A percentile compares a stretch with the other conserved stretches of the same genome.
Conservation (phyloP, 202 grass and related monocot genomes). For the Cymbopogon flexuosus region DNA sequence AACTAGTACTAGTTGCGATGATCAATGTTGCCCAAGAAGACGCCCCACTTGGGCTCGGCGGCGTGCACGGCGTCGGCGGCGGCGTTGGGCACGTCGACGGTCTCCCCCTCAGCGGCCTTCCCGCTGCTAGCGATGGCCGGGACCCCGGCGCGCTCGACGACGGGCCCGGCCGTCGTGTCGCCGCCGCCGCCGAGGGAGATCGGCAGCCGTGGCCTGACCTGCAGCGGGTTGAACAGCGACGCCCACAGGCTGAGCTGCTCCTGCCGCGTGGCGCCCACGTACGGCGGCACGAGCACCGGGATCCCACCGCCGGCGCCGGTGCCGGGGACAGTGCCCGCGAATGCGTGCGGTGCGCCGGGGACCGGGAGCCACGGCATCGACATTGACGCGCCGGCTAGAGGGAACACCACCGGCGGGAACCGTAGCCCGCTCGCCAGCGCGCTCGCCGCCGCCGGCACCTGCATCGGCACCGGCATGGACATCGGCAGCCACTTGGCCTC, state of each 20-base stretch:
- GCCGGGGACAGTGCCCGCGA: not conserved
- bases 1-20: slow-evolving; percentile 5
- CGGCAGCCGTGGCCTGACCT: slow-evolving; percentile 33
- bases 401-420: slow-evolving; percentile 36
- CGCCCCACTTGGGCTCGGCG: slow-evolving; percentile 40
- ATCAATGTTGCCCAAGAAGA: slow-evolving; percentile 32
- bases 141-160: not conserved
- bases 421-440: slow-evolving; percentile 18
- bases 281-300: slow-evolving; percentile 34
- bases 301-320: not conserved
- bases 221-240: slow-evolving; percentile 51
- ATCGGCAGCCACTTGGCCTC: slow-evolving; percentile 36
- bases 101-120: slow-evolving; percentile 7
- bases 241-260: slow-evolving; percentile 52
- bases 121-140: slow-evolving; percentile 26
- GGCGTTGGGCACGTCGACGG: slow-evolving; percentile 31
- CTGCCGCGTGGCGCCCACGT: slow-evolving; percentile 40
- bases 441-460: slow-evolving; percentile 17
- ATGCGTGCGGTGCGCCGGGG: slow-evolving; percentile 9
- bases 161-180: not conserved
- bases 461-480: not conserved
- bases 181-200: not conserved
- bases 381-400: not conserved
- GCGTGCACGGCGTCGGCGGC: not conserved
- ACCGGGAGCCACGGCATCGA: slow-evolving; percentile 33